Conservation (phyloP, 306 rosid genomes). For the Gastrolobium villosum region DNA sequence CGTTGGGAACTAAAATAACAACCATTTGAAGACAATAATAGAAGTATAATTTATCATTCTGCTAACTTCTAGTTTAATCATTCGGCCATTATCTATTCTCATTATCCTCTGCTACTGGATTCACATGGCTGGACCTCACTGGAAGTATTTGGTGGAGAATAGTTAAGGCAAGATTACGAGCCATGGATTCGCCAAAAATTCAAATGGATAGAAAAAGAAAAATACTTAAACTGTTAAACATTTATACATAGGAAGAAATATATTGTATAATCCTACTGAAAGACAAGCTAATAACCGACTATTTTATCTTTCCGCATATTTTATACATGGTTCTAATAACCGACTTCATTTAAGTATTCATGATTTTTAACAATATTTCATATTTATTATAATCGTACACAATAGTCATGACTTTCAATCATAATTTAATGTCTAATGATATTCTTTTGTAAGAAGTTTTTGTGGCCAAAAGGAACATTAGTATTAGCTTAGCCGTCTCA, state of each 20-base stretch:
- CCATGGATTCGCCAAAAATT: neutral
- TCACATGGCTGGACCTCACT: neutral
- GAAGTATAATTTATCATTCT: neutral
- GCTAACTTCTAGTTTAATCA: neutral
- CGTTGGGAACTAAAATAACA: constrained; percentile 16
- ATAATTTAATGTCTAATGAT: too few relatives aligned
- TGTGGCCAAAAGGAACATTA: too few relatives aligned
- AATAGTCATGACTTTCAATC: neutral
- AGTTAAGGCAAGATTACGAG: constrained; percentile 2
- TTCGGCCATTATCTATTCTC: neutral
- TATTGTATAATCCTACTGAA: neutral
- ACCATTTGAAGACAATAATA: neutral
- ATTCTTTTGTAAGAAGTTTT: neutral
- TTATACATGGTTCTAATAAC: neutral
- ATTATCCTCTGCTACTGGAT: neutral
- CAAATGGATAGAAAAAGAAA: neutral
- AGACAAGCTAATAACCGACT: too few relatives aligned
- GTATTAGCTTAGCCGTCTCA: neutral
- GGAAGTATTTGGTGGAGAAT: constrained; percentile 3
- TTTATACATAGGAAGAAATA: neutral
- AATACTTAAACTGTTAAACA: neutral
- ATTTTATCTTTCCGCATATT: neutral
- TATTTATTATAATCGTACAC: neutral
- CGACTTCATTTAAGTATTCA: neutral
- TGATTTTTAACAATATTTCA: neutral